Base-by-base conservation (phyloP, 2,329 filamentous ascomycete genomes). In the Diaporthe destruens region DNA sequence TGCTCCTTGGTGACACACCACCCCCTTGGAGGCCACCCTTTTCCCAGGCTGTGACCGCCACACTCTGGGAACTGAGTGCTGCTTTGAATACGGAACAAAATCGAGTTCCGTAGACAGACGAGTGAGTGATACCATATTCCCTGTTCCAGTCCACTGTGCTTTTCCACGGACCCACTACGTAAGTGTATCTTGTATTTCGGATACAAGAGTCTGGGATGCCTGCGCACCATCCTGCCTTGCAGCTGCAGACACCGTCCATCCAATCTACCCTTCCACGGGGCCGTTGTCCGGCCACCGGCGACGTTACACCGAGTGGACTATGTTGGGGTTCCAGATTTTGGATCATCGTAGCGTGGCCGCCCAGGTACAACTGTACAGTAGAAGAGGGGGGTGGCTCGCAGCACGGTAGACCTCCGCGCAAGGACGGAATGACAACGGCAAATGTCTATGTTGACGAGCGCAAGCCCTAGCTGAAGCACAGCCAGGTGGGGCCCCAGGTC, bases 171-270 rank as follows among this genome's bases (percentile, higher is more conserved):
- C 36, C 32, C 34, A n/a, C 57, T 25, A 51, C 44, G 61, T 7
- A 25, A 36, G 29, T 51, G 44, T 18, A n/a, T 39, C 61, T 39
- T 51, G 44, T 47, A 49, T 49, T 44, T 36, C 29, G 9, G 44
- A 25, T 9, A 49, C 44, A 36, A 34, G 14, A 20, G 18, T 20
- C 32, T 8, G 44, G 61, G 32, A 39, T 53, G n/a, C 20, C 44
- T 65, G 61, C 61, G 51, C 61, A 53, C 32, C 61, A 66, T 53
- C 4, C 32, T 66, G 47, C 61, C 47, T 66, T 53, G 61, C 61
- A 66, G 44, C 44, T 36, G 61, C 44, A 49, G 61, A 65, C 12
- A 23, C 11, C 29, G 36, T 25, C 42, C 61, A 65, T 36, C 44
- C 61, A 51, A 14, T 36, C 20, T 34, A 66, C 20, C 47, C 61